phyloP scores from a whole-genome alignment of 1,284 basidiomycete genomes.

The Ceratorhiza oryzae-sativae region DNA sequence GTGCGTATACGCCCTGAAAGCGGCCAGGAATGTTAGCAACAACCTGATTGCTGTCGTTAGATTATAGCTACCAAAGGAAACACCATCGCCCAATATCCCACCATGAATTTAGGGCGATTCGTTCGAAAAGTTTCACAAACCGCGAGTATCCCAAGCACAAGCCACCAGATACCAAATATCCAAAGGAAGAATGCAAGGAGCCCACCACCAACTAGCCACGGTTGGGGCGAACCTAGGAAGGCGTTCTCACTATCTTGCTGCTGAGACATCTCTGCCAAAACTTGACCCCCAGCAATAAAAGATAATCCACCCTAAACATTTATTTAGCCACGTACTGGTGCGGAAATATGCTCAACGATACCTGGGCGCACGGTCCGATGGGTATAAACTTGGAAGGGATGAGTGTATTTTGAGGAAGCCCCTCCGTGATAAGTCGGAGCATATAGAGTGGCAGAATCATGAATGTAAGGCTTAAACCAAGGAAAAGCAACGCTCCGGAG shows the following conservation, averaged over 20 bases:
- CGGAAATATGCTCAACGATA: not conserved
- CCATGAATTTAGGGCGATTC: conserved; percentile 26
- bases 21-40: not conserved
- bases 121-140: conserved; percentile 11
- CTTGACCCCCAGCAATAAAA: conserved; percentile 14
- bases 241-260: not conserved
- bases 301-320: conserved; percentile 9
- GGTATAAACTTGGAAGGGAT: conserved; percentile 30
- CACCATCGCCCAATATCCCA: conserved; percentile 33
- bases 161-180: conserved; percentile 32
- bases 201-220: not conserved
- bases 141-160: conserved; percentile 1
- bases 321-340: not conserved
- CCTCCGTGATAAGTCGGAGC: conserved; percentile 24
- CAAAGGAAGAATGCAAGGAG: conserved; percentile 13
- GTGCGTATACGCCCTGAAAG: conserved; percentile 20
- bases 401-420: conserved; percentile 20
- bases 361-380: conserved; percentile 32
- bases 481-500: not conserved
- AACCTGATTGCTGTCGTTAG: not conserved
- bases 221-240: not conserved
- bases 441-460: conserved; percentile 28
- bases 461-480: conserved; percentile 23
- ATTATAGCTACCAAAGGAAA: conserved; percentile 12
- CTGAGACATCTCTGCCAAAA: conserved; percentile 1